Evolutionary conservation across 805 yeast species (phyloP).

Genomic region (Diddensiella santjacobensis): DNA sequence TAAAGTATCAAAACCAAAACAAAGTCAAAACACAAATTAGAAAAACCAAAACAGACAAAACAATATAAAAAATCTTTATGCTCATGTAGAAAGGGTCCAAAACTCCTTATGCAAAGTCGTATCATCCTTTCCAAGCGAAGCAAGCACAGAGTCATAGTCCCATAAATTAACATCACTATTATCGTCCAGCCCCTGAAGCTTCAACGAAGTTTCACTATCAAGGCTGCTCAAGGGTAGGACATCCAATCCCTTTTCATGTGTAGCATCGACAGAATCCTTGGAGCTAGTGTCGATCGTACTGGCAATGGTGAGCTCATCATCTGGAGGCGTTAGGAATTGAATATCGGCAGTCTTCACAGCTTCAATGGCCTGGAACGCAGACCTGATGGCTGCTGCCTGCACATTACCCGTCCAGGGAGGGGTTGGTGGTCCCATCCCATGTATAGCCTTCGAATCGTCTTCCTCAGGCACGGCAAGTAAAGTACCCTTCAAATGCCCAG

Average conservation of each 20-base stretch:
- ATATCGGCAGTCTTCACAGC: constrained; percentile 28
- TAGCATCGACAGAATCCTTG: not conserved
- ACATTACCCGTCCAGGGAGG: constrained; percentile 30
- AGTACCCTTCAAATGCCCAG: constrained; percentile 7
- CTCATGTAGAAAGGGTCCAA: constrained; percentile 24
- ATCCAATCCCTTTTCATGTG: not conserved
- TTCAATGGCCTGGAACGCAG: constrained; percentile 33
- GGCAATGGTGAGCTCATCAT: constrained; percentile 4
- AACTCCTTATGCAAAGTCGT: constrained; percentile 23
- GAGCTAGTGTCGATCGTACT: not conserved
- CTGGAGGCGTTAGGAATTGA: constrained; percentile 30
- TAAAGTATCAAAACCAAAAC: not conserved
- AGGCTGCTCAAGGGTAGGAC: constrained; percentile 16
- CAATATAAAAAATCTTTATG: not conserved
- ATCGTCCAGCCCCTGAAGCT: constrained; percentile 18
- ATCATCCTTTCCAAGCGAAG: constrained; percentile 23
- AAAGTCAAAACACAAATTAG: constrained; percentile 4
- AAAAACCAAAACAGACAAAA: constrained; percentile 4
- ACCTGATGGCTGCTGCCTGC: constrained; percentile 32
- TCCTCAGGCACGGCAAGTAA: constrained; percentile 14
- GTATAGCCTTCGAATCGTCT: not conserved
- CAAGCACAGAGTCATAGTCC: constrained; percentile 26
- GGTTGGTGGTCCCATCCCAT: constrained; percentile 8
- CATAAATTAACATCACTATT: constrained; percentile 18
- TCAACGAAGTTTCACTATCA: constrained; percentile 9